These are phyloP conservation scores for Helicostylum pulchrum DNA, from an alignment of 192 early-diverging fungal species.

Conservation along the genomic window DNA sequence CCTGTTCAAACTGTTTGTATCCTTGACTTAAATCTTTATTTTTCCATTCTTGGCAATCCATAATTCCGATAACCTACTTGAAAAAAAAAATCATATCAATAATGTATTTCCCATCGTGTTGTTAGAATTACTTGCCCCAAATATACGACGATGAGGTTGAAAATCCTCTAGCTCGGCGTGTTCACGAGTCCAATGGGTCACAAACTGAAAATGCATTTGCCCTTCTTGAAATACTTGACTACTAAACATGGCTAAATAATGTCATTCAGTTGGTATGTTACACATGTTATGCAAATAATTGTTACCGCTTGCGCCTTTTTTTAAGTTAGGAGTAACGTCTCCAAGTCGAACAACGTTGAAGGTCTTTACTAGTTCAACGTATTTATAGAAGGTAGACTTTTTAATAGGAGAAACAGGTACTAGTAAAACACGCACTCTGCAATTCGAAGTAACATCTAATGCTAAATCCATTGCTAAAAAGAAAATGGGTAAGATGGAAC, in stretches of 20 bases:
- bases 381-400: conserved; percentile 57
- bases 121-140: conserved; percentile 52
- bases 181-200: conserved; percentile 63
- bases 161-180: conserved; percentile 74
- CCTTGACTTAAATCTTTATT: conserved; percentile 57
- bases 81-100: not conserved
- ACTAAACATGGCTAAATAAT: conserved; percentile 50
- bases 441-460: conserved; percentile 48
- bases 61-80: conserved; percentile 72
- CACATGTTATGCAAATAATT: not conserved
- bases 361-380: conserved; percentile 63
- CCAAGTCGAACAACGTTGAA: conserved; percentile 62
- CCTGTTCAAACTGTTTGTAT: conserved; percentile 55
- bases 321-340: conserved; percentile 66
- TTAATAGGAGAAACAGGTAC: conserved; percentile 69
- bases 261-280: not conserved
- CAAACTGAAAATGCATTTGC: conserved; percentile 68
- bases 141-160: conserved; percentile 67
- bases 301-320: conserved; percentile 37
- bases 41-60: conserved; percentile 71
- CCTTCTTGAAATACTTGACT: conserved; percentile 61
- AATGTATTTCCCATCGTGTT: not conserved
- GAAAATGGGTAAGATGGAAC: too few species aligned
- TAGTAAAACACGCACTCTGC: conserved; percentile 62
- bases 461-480: conserved; percentile 29